Conservation (phyloP, 345 rosid species). For the Camelina laxa region DNA sequence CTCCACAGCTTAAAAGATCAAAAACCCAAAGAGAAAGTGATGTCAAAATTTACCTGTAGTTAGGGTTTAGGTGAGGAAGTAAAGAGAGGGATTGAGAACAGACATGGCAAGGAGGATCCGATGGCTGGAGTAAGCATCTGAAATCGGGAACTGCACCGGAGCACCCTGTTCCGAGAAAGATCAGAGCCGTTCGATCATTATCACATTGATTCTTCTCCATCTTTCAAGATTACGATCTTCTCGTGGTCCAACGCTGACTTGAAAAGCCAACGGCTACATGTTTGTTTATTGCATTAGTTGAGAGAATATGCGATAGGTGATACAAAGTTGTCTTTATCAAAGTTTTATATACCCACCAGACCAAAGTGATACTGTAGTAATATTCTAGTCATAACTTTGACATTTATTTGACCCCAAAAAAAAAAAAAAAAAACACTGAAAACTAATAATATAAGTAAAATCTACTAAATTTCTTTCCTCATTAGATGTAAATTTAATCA, state of each 20-base stretch:
- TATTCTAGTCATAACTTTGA: not conserved
- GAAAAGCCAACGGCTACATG: conserved; percentile 32
- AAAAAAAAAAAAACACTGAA: no score
- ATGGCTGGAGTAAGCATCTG: conserved; percentile 87
- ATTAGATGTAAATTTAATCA: no score
- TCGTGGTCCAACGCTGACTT: conserved; percentile 25
- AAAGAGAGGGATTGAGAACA: conserved; percentile 68
- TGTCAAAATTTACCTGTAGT: conserved; percentile 62
- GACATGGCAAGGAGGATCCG: conserved; percentile 89
- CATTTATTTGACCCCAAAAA: no score
- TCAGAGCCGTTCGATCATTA: conserved; percentile 60
- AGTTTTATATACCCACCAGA: not conserved
- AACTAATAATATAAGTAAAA: no score
- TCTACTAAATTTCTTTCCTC: no score
- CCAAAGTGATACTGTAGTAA: no score
- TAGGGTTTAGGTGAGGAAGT: conserved; percentile 78
- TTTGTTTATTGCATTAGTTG: conserved; percentile 32
- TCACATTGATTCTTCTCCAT: conserved; percentile 26
- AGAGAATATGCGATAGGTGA: conserved; percentile 24
- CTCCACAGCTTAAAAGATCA: conserved; percentile 1
- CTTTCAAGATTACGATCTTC: conserved; percentile 25
- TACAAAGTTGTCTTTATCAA: not conserved
- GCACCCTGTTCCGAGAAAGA: conserved; percentile 96
- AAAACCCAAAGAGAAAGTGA: not conserved
- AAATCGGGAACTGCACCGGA: conserved; percentile 88